Conservation (phyloP, 345 rosid species). For the Eucalyptus paniculata region DNA sequence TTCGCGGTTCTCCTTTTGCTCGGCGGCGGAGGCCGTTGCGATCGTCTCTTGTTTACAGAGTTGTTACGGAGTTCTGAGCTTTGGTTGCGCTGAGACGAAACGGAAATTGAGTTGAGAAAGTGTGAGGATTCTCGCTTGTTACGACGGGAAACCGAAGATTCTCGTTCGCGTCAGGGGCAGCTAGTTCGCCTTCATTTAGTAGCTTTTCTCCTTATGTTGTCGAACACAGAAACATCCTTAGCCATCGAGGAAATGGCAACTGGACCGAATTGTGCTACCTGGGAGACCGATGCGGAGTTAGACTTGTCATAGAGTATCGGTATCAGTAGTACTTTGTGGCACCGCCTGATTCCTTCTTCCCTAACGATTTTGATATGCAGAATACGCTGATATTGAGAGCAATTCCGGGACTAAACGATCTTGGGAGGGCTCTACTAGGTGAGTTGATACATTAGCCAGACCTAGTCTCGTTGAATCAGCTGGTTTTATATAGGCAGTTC, state of each 20-base stretch:
- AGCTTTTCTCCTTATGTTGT: not conserved
- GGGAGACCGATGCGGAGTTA: not conserved
- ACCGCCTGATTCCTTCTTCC: not conserved
- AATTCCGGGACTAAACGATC: constrained; percentile 78
- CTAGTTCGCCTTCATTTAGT: not conserved
- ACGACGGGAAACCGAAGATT: not conserved
- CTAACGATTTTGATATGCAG: constrained; percentile 10
- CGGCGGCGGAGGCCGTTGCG: not conserved
- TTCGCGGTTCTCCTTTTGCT: not conserved
- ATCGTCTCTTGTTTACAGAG: not conserved
- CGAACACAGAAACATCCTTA: not conserved
- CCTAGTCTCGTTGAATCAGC: not conserved
- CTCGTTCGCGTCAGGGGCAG: not conserved
- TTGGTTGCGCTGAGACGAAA: not conserved
- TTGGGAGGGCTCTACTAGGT: constrained; percentile 80
- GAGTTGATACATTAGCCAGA: not conserved
- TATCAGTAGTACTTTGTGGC: not conserved
- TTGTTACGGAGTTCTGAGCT: not conserved
- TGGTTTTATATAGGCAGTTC: not conserved
- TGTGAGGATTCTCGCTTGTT: not conserved
- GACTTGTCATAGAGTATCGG: not conserved
- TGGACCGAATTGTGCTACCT: not conserved
- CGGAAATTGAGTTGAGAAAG: not conserved
- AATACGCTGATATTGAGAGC: constrained; percentile 81
- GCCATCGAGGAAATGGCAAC: not conserved